phyloP scores from a whole-genome alignment of 768 basidiomycete species.

The Lactarius sanguifluus region DNA sequence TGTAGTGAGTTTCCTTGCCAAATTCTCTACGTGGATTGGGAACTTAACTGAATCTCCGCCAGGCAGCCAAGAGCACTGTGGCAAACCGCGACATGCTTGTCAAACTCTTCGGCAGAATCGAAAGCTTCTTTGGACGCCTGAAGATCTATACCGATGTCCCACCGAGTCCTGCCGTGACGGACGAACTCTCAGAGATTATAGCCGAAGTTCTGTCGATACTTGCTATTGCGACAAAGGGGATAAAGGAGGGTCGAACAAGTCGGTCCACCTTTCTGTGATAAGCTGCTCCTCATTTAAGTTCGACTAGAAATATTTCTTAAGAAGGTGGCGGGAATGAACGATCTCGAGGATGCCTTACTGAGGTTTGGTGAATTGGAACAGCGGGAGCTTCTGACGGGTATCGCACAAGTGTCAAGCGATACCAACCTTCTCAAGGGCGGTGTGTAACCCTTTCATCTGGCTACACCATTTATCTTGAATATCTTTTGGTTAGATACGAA shows the following conservation, averaged over 20 bases:
- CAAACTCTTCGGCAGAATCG: not conserved
- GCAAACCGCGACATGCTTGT: not conserved
- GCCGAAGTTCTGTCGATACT: not conserved
- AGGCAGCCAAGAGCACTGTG: not conserved
- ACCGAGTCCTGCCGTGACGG: not conserved
- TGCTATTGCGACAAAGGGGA: not conserved
- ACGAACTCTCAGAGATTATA: not conserved
- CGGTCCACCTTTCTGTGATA: not conserved
- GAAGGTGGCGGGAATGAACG: not conserved
- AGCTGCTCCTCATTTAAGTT: not conserved
- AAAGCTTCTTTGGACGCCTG: not conserved
- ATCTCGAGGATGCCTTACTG: not conserved
- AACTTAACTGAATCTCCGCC: not conserved
- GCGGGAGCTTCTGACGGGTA: not conserved
- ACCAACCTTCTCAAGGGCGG: not conserved
- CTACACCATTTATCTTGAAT: not conserved
- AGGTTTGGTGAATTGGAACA: not conserved
- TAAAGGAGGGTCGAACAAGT: not conserved
- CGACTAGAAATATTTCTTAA: not conserved
- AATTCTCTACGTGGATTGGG: not conserved
- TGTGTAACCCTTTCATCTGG: not conserved
- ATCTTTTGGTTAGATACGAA: not conserved
- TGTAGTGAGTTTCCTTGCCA: not conserved
- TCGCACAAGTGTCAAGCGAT: not conserved
- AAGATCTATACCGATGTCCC: not conserved